phyloP scores from a whole-genome alignment of 495 filamentous ascomycete genomes.

The Cetradonia linearis region DNA sequence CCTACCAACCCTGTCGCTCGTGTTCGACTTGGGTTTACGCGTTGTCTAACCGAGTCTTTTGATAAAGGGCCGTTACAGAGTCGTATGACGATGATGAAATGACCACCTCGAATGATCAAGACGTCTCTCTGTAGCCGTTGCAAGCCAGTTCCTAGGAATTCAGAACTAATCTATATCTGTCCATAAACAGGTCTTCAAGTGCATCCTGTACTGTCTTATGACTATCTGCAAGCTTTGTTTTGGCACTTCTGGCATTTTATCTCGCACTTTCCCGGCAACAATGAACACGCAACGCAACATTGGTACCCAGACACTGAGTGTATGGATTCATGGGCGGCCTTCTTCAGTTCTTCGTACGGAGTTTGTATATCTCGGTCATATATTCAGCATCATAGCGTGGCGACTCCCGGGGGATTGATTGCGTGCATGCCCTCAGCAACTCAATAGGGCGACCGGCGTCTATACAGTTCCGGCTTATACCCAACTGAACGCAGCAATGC shows the following conservation, averaged over 20 bases:
- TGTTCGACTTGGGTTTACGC: conserved; percentile 19
- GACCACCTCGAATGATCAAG: conserved; percentile 7
- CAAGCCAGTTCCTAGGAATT: conserved; percentile 6
- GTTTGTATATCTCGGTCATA: background rate
- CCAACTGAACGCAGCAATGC: background rate
- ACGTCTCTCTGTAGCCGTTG: background rate
- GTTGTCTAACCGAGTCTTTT: conserved; percentile 15
- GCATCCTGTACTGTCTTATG: conserved; percentile 28
- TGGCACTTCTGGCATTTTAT: conserved; percentile 17
- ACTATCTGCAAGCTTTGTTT: conserved; percentile 22
- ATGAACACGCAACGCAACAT: background rate
- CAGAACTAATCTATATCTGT: conserved; percentile 15
- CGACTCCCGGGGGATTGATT: background rate
- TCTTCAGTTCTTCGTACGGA: conserved; percentile 1
- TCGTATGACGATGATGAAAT: conserved; percentile 6
- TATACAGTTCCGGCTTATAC: background rate
- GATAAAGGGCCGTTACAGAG: conserved; percentile 15
- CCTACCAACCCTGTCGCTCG: conserved; percentile 16
- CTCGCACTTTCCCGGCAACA: conserved; percentile 7
- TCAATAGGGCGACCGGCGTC: conserved; percentile 7
- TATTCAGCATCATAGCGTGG: background rate
- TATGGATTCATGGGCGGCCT: background rate
- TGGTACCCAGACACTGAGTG: background rate
- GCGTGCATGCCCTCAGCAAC: conserved; percentile 12
- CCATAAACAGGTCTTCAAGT: conserved; percentile 25